These are phyloP conservation scores for Gyromitra esculenta DNA, from an alignment of 2,329 filamentous ascomycete genomes.

Conservation along the genomic window DNA sequence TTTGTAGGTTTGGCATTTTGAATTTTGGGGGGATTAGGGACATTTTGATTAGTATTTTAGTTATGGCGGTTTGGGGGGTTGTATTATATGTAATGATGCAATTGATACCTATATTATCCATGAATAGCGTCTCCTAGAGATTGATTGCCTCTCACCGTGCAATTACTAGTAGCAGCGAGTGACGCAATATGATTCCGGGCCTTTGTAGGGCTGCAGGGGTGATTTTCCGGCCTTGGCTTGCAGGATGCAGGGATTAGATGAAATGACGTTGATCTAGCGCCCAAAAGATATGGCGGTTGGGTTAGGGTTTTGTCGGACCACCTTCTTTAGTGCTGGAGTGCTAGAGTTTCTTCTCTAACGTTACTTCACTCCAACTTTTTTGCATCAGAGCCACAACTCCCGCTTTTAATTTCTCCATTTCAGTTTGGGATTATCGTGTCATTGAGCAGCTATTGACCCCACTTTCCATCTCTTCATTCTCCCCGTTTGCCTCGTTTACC, in stretches of 20 bases:
- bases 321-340: not conserved
- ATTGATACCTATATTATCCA: not conserved
- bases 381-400: no score
- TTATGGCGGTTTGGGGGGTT: not conserved
- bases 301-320: not conserved
- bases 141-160: not conserved
- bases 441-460: no score
- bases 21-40: not conserved
- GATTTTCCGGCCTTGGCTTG: constrained; percentile 1
- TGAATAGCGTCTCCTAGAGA: not conserved
- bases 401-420: no score
- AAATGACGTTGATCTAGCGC: not conserved
- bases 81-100: not conserved
- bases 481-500: no score
- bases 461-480: no score
- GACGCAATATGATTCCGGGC: not conserved
- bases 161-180: not conserved
- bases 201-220: constrained; percentile 3
- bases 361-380: no score
- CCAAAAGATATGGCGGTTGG: not conserved
- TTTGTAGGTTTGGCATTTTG: not conserved
- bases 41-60: not conserved
- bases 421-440: no score
- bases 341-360: no score
- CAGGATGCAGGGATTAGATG: not conserved